phyloP scores from a whole-genome alignment of 495 filamentous ascomycete species.

The Clavariopsis aquatica region DNA sequence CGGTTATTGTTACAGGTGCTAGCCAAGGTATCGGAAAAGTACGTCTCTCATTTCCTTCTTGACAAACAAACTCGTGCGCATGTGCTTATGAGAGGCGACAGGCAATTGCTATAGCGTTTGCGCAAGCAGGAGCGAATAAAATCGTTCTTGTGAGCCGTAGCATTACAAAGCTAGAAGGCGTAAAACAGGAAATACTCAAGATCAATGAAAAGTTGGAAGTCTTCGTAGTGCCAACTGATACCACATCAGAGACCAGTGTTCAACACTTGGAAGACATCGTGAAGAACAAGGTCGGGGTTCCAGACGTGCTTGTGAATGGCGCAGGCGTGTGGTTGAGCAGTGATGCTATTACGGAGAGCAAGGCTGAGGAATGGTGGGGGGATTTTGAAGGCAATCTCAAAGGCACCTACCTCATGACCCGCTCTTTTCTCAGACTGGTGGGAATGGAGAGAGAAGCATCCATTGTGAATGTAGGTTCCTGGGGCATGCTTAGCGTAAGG shows the following conservation, averaged over 20 bases:
- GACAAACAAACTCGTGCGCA: no score
- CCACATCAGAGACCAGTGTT: no score
- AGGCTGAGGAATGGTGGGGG: not conserved
- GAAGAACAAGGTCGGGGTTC: not conserved
- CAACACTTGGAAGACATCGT: not conserved
- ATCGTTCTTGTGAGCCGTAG: not conserved
- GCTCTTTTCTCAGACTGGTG: no score
- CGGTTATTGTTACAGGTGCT: not conserved
- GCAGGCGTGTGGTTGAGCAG: not conserved
- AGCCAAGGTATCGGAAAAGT: not conserved
- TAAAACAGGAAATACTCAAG: not conserved
- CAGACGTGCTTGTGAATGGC: not conserved
- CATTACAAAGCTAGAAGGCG: not conserved
- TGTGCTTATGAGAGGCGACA: no score
- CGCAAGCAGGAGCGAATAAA: not conserved
- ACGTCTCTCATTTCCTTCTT: not conserved
- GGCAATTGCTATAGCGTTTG: not conserved
- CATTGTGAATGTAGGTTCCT: no score
- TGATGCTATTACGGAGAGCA: not conserved
- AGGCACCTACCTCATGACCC: not conserved
- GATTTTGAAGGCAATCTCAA: not conserved
- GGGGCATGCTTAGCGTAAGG: no score
- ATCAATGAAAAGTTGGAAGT: not conserved
- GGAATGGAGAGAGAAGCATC: no score
- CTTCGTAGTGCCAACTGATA: no score